Base-by-base conservation (phyloP, 148 eudicot genomes). In the Fagopyrum homotropicum region DNA sequence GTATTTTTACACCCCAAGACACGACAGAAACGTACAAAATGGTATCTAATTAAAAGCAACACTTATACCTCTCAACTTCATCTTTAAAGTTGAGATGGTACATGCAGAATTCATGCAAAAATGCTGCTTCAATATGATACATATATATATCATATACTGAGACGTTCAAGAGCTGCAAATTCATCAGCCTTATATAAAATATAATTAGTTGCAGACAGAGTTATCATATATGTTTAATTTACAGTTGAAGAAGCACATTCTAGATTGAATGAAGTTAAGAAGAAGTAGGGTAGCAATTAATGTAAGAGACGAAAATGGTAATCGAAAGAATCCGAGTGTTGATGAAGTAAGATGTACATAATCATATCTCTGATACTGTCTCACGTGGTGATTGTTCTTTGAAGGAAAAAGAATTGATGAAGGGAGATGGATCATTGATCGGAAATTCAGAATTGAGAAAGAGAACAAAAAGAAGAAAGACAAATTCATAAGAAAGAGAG, bases 341-440 rank as follows among this genome's bases (percentile, higher is more conserved):
- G 71, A n/a, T 66, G 10, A 66, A 66, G 71, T 66, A 22, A 22
- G 26, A 19, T 35, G 7, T 66, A 43, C 4, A 4, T 63, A 22
- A 55, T 57, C 11, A 6, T 57, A 43, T 14, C 70, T 40, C 45
- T 64, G 47, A 35, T 35, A 35, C 43, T 40, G 6, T 17, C 69
- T 29, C 71, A 66, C 43, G 47, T 66, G 71, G 71, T 66, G 71
- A 66, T 66, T 66, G 71, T 66, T 66, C 69, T 46, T 66, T 66
- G 71, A 66, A 26, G 2, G 29, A 64, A 63, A 9, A 11, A 26
- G 29, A 60, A 17, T 9, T 2, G 17, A 55, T n/a, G 17, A 55
- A 16, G 15, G 14, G 0, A 5, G 5, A 51, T 15, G 56, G 56
- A 51, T 51, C 16, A 16, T 35, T 35, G 40, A 35, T 35, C 40